These are phyloP conservation scores for Pichia sporocuriosa DNA, from an alignment of 805 yeast species.

Conservation along the genomic window DNA sequence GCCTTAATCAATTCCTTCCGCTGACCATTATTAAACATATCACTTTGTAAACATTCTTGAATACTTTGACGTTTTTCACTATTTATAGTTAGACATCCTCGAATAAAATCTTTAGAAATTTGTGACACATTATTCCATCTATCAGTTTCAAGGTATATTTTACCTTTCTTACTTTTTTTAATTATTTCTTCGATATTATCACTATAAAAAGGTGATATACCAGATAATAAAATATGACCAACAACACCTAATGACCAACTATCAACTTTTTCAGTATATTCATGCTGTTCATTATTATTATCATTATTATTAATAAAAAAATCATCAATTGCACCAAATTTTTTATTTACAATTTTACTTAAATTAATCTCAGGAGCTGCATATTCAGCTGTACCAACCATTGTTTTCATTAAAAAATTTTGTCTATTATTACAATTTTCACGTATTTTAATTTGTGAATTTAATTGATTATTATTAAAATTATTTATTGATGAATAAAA, in stretches of 20 bases:
- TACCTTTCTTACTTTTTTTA: conserved; percentile 36
- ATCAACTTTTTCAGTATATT: conserved; percentile 52
- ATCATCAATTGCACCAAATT: neutral
- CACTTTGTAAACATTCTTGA: conserved; percentile 3
- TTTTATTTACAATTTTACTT: neutral
- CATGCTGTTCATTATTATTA: conserved; percentile 45
- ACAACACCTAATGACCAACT: conserved; percentile 66
- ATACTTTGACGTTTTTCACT: conserved; percentile 19
- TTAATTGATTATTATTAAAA: no score
- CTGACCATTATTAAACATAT: conserved; percentile 6
- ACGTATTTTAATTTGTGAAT: no score
- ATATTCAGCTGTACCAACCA: conserved; percentile 53
- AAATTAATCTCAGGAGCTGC: conserved; percentile 67
- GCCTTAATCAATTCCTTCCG: conserved; percentile 1
- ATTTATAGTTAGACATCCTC: conserved; percentile 33
- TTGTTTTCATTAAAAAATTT: conserved; percentile 21
- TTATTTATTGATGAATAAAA: conserved; percentile 6
- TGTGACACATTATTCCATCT: conserved; percentile 39
- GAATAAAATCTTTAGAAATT: conserved; percentile 35
- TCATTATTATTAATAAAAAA: conserved; percentile 33
- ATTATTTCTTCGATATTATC: conserved; percentile 37
- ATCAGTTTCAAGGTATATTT: conserved; percentile 30
- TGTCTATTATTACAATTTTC: neutral
- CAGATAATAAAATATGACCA: conserved; percentile 51
- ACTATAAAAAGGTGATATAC: conserved; percentile 55